Conservation (phyloP, 169 alveolate species). For the Cryptosporidium viatorum region DNA sequence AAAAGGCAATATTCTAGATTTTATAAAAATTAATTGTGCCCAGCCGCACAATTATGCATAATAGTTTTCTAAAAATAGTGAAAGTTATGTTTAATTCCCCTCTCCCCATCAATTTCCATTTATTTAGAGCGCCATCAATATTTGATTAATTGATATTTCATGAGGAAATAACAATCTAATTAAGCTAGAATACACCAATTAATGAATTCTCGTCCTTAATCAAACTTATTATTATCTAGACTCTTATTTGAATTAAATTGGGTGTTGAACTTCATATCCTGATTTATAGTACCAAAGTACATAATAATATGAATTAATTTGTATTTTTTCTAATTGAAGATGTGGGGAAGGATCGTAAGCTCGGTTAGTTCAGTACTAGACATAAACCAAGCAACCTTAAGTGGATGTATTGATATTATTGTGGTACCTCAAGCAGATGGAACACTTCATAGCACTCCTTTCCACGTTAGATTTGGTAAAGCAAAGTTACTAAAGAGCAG, state of each 20-base stretch:
- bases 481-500: slow-evolving; percentile 92
- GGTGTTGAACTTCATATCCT: background rate
- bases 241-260: background rate
- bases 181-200: background rate
- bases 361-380: slow-evolving; percentile 91
- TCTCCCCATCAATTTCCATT: background rate
- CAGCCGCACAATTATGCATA: background rate
- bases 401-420: slow-evolving; percentile 93
- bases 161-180: background rate
- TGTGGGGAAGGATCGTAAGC: slow-evolving; percentile 93
- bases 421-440: slow-evolving; percentile 89
- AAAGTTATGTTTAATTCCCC: background rate
- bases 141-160: slow-evolving; percentile 18
- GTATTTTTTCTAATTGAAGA: background rate
- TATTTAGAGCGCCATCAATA: background rate
- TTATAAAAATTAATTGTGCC: background rate
- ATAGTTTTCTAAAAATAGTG: background rate
- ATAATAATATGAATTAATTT: slow-evolving; percentile 33
- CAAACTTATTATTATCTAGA: background rate
- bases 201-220: background rate
- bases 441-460: slow-evolving; percentile 91
- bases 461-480: slow-evolving; percentile 97
- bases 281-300: background rate
- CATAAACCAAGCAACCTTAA: slow-evolving; percentile 92
- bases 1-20: background rate